Evolutionary conservation across 140 eudicot species (phyloP).

Genomic region (Bidens hawaiensis): DNA sequence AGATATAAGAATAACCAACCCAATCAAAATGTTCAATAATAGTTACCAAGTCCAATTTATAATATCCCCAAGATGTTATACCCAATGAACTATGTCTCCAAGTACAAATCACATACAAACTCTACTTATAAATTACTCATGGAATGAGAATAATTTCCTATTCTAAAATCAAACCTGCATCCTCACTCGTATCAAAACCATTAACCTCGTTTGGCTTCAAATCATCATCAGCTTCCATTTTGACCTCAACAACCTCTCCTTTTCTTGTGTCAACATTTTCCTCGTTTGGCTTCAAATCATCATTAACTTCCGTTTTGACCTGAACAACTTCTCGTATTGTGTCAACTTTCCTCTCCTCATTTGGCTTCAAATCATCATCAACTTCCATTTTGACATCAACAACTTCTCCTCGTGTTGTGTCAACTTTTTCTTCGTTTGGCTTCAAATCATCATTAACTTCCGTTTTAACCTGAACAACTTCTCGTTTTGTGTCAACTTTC

Average conservation of each 20-base stretch:
- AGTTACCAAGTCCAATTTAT: neutral
- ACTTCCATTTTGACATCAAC: too few relatives aligned
- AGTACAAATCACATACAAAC: conserved; percentile 6
- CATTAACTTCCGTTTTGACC: too few relatives aligned
- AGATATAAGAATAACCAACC: neutral
- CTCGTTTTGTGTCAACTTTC: too few relatives aligned
- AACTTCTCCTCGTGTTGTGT: too few relatives aligned
- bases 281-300: conserved; percentile 5
- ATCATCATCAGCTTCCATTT: too few relatives aligned
- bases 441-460: too few relatives aligned
- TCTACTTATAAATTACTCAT: neutral
- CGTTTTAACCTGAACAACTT: too few relatives aligned
- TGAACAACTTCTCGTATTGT: too few relatives aligned
- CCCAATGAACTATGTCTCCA: conserved; percentile 13
- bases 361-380: too few relatives aligned
- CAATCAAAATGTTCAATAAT: neutral
- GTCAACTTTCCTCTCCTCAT: too few relatives aligned
- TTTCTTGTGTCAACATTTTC: too few relatives aligned
- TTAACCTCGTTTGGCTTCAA: neutral
- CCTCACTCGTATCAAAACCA: neutral
- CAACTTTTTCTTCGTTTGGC: conserved; percentile 9
- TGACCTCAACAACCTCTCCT: too few relatives aligned
- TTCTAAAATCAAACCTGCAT: conserved; percentile 1
- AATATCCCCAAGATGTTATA: neutral
- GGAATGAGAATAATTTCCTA: neutral